Conservation (phyloP, 306 rosid species). For the Gastrolobium bilobum region DNA sequence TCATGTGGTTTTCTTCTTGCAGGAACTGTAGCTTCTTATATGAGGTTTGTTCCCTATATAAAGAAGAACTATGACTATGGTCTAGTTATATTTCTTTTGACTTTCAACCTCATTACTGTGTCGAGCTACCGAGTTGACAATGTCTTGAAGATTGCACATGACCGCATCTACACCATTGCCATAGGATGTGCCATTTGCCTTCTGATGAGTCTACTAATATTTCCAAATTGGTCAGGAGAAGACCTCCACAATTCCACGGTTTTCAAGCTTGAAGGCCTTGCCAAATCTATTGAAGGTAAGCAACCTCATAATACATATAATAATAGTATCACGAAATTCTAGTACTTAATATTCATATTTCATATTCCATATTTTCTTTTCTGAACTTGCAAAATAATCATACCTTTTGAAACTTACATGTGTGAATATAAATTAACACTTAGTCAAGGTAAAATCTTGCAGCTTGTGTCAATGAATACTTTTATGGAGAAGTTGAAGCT, state of each 20-base stretch:
- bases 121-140: slow-evolving; percentile 77
- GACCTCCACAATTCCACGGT: slow-evolving; percentile 82
- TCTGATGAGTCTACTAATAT: slow-evolving; percentile 79
- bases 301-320: neutral
- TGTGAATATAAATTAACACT: slow-evolving; percentile 38
- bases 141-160: slow-evolving; percentile 80
- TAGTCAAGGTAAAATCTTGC: slow-evolving; percentile 52
- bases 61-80: slow-evolving; percentile 95
- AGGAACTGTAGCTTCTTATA: slow-evolving; percentile 86
- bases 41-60: slow-evolving; percentile 91
- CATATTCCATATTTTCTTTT: neutral
- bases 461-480: slow-evolving; percentile 91
- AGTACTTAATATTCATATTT: neutral
- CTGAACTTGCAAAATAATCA: neutral
- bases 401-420: slow-evolving; percentile 28
- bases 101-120: slow-evolving; percentile 83
- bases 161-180: slow-evolving; percentile 81
- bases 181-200: slow-evolving; percentile 89
- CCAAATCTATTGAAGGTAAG: slow-evolving; percentile 87
- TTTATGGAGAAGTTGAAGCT: slow-evolving; percentile 60
- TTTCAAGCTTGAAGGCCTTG: slow-evolving; percentile 90
- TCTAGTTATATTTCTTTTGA: slow-evolving; percentile 86
- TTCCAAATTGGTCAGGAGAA: slow-evolving; percentile 97
- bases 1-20: slow-evolving; percentile 48
- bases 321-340: neutral